Evolutionary conservation across 768 basidiomycete genomes (phyloP).

Genomic region (Crassisporium funariophilum): DNA sequence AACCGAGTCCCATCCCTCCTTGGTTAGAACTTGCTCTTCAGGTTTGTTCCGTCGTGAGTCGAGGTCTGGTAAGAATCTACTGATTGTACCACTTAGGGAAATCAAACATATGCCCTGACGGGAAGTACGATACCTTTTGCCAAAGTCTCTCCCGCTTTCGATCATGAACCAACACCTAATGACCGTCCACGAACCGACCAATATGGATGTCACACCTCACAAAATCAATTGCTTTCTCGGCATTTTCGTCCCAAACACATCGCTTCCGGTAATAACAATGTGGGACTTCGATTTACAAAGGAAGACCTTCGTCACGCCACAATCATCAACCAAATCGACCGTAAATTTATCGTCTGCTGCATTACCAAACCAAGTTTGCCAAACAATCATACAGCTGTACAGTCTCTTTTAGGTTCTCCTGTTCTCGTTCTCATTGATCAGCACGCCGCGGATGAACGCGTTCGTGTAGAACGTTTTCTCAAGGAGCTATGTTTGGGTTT

Average conservation of each 20-base stretch:
- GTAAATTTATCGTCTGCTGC: slow-evolving; percentile 86
- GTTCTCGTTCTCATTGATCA: slow-evolving; percentile 87
- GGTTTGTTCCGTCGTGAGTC: slow-evolving; percentile 40
- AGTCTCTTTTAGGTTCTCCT: slow-evolving; percentile 15
- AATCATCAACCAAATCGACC: slow-evolving; percentile 84
- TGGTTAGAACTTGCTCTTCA: slow-evolving; percentile 68
- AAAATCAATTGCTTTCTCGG: slow-evolving; percentile 8
- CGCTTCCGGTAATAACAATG: slow-evolving; percentile 15
- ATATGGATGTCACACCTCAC: slow-evolving; percentile 13
- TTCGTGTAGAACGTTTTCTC: slow-evolving; percentile 86
- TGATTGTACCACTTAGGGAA: slow-evolving; percentile 43
- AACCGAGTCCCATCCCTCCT: slow-evolving; percentile 41
- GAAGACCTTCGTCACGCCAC: slow-evolving; percentile 56
- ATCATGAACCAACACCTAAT: slow-evolving; percentile 10
- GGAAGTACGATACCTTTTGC: slow-evolving; percentile 50
- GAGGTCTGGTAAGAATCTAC: slow-evolving; percentile 6
- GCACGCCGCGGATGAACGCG: slow-evolving; percentile 96
- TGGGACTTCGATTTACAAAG: slow-evolving; percentile 27
- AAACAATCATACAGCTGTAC: slow-evolving; percentile 7
- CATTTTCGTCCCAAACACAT: slow-evolving; percentile 12
- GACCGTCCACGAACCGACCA: slow-evolving; percentile 8
- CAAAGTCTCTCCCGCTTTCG: slow-evolving; percentile 18
- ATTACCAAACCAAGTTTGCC: slow-evolving; percentile 27
- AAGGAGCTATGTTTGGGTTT: slow-evolving; percentile 73
- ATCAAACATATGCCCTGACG: slow-evolving; percentile 52